Conservation (phyloP, 495 filamentous ascomycete species). For the Neurospora sp. region DNA sequence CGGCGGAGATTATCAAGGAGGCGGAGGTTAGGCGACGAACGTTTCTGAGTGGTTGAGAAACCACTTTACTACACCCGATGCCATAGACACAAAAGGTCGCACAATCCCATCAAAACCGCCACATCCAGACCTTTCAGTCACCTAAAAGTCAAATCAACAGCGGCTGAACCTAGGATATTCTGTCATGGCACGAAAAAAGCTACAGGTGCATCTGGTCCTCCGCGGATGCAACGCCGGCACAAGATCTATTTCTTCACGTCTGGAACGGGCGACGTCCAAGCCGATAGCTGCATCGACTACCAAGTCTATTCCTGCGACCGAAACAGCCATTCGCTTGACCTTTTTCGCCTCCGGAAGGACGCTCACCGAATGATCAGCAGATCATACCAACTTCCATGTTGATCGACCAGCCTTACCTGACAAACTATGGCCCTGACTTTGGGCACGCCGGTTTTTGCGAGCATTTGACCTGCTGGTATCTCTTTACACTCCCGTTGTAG, state of each 20-base stretch:
- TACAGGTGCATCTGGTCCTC: not conserved
- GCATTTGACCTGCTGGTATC: not conserved
- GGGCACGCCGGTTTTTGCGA: not conserved
- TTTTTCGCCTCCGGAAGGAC: not conserved
- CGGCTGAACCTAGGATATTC: not conserved
- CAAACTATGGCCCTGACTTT: not conserved
- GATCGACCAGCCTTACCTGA: not conserved
- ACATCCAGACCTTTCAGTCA: not conserved
- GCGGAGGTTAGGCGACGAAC: constrained; percentile 58
- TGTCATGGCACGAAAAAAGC: not conserved
- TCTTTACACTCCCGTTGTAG: not conserved
- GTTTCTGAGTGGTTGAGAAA: constrained; percentile 35
- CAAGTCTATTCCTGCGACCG: not conserved
- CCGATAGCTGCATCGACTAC: not conserved
- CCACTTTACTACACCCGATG: not conserved
- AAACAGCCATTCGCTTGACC: not conserved
- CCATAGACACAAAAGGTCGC: not conserved
- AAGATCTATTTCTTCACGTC: not conserved
- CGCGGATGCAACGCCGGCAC: not conserved
- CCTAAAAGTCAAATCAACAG: not conserved
- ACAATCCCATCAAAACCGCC: not conserved
- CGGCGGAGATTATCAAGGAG: constrained; percentile 68
- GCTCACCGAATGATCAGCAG: not conserved
- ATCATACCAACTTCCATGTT: not conserved
- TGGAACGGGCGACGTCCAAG: not conserved